These are phyloP conservation scores for Colletotrichum simmondsii DNA, from an alignment of 2,329 filamentous ascomycete species.

Conservation along the genomic window DNA sequence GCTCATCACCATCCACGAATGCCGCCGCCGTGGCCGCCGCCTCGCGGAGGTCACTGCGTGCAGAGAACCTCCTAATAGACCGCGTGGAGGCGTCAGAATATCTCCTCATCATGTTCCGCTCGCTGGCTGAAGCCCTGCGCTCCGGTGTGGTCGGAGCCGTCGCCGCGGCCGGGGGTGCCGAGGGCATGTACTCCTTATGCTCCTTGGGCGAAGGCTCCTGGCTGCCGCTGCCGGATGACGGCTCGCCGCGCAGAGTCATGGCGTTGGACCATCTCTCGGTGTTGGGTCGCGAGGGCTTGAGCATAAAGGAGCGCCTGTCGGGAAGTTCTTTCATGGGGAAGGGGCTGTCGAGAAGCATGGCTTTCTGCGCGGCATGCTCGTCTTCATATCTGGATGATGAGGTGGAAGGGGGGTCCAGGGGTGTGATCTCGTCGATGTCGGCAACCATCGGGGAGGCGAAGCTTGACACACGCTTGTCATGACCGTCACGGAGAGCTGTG, in stretches of 20 bases:
- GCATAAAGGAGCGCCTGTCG: conserved; percentile 26
- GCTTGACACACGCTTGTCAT: conserved; percentile 26
- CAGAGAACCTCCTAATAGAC: conserved; percentile 28
- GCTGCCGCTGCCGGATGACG: neutral
- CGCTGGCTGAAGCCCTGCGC: conserved; percentile 5
- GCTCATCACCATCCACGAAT: conserved; percentile 19
- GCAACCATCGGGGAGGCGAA: conserved; percentile 26
- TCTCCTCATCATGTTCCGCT: conserved; percentile 23
- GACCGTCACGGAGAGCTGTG: conserved; percentile 4
- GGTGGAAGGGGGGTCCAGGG: conserved; percentile 6
- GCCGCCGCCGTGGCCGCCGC: conserved; percentile 29
- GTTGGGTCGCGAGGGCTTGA: conserved; percentile 25
- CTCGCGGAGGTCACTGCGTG: conserved; percentile 26
- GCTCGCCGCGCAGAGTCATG: conserved; percentile 26
- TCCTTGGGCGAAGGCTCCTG: conserved; percentile 6
- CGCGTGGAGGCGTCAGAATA: conserved; percentile 27
- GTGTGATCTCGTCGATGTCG: conserved; percentile 22
- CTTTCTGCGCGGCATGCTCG: conserved; percentile 14
- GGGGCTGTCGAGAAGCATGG: conserved; percentile 20
- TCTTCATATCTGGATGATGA: conserved; percentile 23
- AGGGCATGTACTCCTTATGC: neutral
- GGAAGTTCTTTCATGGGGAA: conserved; percentile 22
- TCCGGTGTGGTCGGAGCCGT: conserved; percentile 26
- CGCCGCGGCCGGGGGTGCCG: neutral
- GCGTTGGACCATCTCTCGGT: conserved; percentile 26